Evolutionary conservation across 495 filamentous ascomycete genomes (phyloP).

Genomic region (Geoglossum glabrum): DNA sequence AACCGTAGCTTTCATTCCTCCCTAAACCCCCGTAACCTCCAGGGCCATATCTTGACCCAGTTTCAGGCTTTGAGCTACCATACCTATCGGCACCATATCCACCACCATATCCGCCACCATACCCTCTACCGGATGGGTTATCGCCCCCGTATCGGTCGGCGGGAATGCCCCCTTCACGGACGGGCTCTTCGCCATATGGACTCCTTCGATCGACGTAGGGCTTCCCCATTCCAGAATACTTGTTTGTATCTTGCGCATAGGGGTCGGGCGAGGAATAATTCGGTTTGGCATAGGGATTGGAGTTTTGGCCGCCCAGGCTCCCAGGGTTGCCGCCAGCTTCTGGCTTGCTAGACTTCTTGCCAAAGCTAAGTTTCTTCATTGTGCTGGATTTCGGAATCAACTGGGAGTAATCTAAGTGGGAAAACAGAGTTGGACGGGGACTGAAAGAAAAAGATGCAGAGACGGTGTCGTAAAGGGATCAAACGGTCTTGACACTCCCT

Average conservation of each 20-base stretch:
- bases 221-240: background rate
- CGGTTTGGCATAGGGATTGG: conserved; percentile 41
- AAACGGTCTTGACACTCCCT: background rate
- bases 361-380: conserved; percentile 46
- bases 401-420: background rate
- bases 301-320: no score
- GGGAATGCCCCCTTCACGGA: conserved; percentile 7
- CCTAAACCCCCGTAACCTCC: conserved; percentile 62
- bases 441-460: background rate
- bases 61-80: conserved; percentile 16
- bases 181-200: conserved; percentile 17
- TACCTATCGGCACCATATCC: conserved; percentile 49
- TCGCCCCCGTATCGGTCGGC: conserved; percentile 32
- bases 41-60: conserved; percentile 27
- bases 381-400: conserved; percentile 7
- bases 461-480: background rate
- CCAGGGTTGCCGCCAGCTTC: conserved; percentile 34
- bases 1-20: conserved; percentile 30
- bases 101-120: conserved; percentile 27
- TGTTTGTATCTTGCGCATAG: background rate
- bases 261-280: conserved; percentile 17
- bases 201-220: conserved; percentile 10
- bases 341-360: conserved; percentile 32
- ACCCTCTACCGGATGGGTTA: conserved; percentile 19
- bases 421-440: background rate